Base-by-base conservation (phyloP, 306 rosid species). In the Benincasa hispida region DNA sequence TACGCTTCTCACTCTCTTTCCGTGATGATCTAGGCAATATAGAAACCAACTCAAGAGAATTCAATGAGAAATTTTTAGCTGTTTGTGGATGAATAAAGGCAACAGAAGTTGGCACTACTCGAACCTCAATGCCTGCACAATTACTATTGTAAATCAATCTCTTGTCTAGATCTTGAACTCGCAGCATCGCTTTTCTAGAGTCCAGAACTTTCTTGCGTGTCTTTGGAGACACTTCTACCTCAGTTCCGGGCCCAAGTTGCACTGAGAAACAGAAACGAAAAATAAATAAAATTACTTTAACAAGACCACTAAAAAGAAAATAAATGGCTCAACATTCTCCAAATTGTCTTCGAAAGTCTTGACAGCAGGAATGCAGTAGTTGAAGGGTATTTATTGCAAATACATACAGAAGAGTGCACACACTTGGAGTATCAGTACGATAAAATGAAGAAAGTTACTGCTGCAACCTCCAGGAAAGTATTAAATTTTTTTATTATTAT, bases 221-320 rank as follows among this genome's bases (percentile, higher is more conserved):
- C 84, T 94, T 94, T 35, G 98, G 94, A 81, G 96, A 96, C 83
- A 93, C 98, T 47, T 88, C 94, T 62, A 93, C 94, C 83, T 93
- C 88, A 62, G 96, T 89, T 80, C 91, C 93, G 15, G 87, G 84
- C 86, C 85, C 88, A 75, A 93, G 97, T 93, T 94, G 92, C 80
- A 94, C 98, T 94, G 92, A 73, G 13, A 75, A 73, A 72, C 2
- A 74, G 35, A 75, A 12, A 15, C 15, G 21, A 57, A 10, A 41
- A 18, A 60, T 15, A 42, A 18, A 60, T 4, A 42, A 76, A n/a
- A 35, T 65, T 9, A n/a, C 39, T 65, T 65, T 11, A 25, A 70
- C 35, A 68, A 63, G 76, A 50, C 74, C 51, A 76, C 28, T 60
- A 25, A 30, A 76, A 45, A 58, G 35, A 47, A 76, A n/a, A 27